Base-by-base conservation (phyloP, 2,329 filamentous ascomycete genomes). In the Cladosporium sp. region DNA sequence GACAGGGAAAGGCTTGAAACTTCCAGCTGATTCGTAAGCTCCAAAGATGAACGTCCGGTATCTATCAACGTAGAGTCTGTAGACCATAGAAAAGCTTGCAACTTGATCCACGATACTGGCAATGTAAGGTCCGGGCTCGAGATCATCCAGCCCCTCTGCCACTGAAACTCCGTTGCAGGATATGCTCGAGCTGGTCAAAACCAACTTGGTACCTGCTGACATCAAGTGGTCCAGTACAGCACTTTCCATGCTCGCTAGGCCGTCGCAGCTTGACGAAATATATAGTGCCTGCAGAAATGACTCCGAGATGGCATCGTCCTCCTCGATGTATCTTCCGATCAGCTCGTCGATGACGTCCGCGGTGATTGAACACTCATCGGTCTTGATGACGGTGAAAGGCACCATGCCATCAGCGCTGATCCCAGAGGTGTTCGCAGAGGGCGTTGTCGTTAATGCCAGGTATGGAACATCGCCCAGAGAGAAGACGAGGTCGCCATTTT, bases 281-380 rank as follows among this genome's bases (percentile, higher is more conserved):
- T 58, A 58, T 13, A 58, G 5, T 43, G 56, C 72, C 34, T 74
- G 72, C 6, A 79, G 68, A 58, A 79, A 79, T 58, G 78, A 76
- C 43, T 72, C 51, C 8, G 68, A 74, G 34, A 76, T 79, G 30
- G 79, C 77, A 69, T 80, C 78, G 62, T 79, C 78, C 21, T 67
- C 69, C 3, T 68, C 70, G 1, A 74, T 26, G 58, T 78, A 81
- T 13, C 8, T 58, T 2, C 26, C 14, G 23, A 58, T 58, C 16
- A 58, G 18, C 8, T 30, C 36, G 23, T 58, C 25, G 26, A 58
- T 16, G 26, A 13, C 18, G 1, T 46, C 56, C 34, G 56, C 14
- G 5, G 34, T 43, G 16, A 58, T 58, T n/a, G 56, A 58, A 30
- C 56, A 58, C 25, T 46, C 21, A 25, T 58, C 36, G 16, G 36